Percentiles rank a stretch among this genome's conserved stretches.
Evolutionary conservation across 2,329 filamentous ascomycete genomes (phyloP).

Genomic region (Neofusicoccum umdonicola): DNA sequence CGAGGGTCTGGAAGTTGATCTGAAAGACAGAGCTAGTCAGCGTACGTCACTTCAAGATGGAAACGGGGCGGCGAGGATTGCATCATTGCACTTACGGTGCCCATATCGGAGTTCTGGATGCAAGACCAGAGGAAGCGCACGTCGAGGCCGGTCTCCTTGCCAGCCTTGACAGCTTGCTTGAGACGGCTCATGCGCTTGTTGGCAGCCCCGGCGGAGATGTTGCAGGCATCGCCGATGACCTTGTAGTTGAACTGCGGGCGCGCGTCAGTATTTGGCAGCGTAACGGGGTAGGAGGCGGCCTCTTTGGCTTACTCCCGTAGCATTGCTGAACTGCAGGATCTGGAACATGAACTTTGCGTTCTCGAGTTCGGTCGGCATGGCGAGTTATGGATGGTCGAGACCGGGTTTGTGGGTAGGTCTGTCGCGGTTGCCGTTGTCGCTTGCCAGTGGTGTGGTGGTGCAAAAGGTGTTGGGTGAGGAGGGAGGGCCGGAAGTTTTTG

Average conservation of each 20-base stretch:
- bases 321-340: background rate
- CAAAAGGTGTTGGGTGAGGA: background rate
- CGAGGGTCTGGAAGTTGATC: constrained; percentile 33
- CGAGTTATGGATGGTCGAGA: background rate
- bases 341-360: constrained; percentile 4
- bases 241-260: constrained; percentile 5
- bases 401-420: background rate
- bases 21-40: constrained; percentile 11
- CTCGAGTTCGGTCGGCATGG: constrained; percentile 7
- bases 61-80: background rate
- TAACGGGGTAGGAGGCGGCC: background rate
- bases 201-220: constrained; percentile 25
- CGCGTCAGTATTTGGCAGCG: background rate
- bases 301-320: background rate
- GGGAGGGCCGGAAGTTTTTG: background rate
- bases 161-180: constrained; percentile 30
- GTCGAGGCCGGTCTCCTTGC: constrained; percentile 10
- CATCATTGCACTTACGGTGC: background rate
- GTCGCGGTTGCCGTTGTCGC: no score
- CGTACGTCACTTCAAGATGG: background rate
- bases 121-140: constrained; percentile 5
- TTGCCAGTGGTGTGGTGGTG: background rate
- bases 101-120: constrained; percentile 2
- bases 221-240: constrained; percentile 13
- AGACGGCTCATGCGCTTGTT: constrained; percentile 34